These are phyloP conservation scores for Spinacia oleracea DNA, from an alignment of 179 eudicot genomes.

Conservation along the genomic window DNA sequence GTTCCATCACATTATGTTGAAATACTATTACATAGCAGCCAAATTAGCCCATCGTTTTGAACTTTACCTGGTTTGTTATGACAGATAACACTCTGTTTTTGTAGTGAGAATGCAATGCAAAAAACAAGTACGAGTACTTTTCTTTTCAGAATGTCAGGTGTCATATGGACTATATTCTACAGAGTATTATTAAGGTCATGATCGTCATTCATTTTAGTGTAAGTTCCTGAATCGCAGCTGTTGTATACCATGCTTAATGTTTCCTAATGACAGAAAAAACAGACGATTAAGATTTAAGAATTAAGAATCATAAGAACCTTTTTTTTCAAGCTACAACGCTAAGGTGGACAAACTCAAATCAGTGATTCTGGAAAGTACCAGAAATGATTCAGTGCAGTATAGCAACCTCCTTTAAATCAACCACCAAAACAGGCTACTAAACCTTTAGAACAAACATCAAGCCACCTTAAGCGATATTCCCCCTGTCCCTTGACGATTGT, in stretches of 20 bases:
- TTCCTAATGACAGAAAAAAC: neutral
- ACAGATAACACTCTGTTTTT: conserved; percentile 12
- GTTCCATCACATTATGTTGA: neutral
- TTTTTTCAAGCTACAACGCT: neutral
- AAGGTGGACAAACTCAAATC: neutral
- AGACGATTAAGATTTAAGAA: neutral
- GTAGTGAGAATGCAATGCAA: conserved; percentile 4
- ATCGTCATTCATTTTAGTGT: conserved; percentile 11
- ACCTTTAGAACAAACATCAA: neutral
- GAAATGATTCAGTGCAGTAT: neutral
- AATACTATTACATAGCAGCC: conserved; percentile 2
- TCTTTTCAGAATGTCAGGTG: conserved; percentile 21
- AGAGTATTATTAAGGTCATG: conserved; percentile 7
- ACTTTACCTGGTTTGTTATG: conserved; percentile 25
- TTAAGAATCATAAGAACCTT: neutral
- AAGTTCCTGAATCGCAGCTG: conserved; percentile 11
- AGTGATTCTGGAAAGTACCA: neutral
- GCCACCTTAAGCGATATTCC: neutral
- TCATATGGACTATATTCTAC: conserved; percentile 1
- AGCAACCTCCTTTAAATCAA: neutral
- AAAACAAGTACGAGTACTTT: neutral
- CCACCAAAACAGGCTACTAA: neutral
- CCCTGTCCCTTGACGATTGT: too few relatives aligned
- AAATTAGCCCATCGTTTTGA: conserved; percentile 35
- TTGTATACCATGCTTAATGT: neutral